Conservation (phyloP, 2,329 filamentous ascomycete species). For the Lachnellula cervina region DNA sequence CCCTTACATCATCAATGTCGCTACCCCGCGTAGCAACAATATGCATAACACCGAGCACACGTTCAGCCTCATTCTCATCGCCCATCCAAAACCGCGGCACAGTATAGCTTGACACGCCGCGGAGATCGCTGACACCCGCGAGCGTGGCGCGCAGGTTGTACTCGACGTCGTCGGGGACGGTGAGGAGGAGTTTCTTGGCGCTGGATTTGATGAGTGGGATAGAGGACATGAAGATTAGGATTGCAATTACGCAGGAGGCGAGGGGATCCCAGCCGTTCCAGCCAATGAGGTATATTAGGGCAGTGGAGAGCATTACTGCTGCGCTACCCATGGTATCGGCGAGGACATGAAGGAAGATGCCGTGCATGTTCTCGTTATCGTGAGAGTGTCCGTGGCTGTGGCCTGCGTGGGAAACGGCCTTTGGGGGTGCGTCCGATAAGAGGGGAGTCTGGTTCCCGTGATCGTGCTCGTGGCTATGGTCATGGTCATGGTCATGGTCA, state of each 20-base stretch:
- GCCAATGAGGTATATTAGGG: constrained; percentile 78
- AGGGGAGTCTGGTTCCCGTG: constrained; percentile 15
- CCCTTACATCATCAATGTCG: constrained; percentile 76
- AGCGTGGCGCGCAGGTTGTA: constrained; percentile 84
- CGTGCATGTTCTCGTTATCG: constrained; percentile 96
- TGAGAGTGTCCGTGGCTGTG: constrained; percentile 49
- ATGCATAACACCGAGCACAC: constrained; percentile 79
- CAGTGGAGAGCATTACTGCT: constrained; percentile 87
- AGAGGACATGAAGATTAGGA: constrained; percentile 89
- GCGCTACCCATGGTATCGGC: constrained; percentile 93
- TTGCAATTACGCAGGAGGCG: constrained; percentile 87
- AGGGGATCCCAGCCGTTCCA: constrained; percentile 95
- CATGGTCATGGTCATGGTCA: constrained; percentile 25
- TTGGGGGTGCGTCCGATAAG: constrained; percentile 10
- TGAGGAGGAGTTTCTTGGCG: constrained; percentile 76
- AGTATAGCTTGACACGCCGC: constrained; percentile 80
- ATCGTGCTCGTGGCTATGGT: constrained; percentile 31
- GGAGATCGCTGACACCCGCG: constrained; percentile 73
- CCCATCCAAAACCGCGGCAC: constrained; percentile 92
- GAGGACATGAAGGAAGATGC: constrained; percentile 92
- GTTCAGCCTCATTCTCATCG: constrained; percentile 52
- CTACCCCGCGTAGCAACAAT: constrained; percentile 68
- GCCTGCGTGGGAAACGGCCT: constrained; percentile 24
- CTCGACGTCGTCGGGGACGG: constrained; percentile 78
- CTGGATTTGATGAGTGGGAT: constrained; percentile 82